A percentile compares a stretch with the other conserved stretches of the same genome.
Conservation (phyloP, 441 rosid species). For the Gossypium trilobum region DNA sequence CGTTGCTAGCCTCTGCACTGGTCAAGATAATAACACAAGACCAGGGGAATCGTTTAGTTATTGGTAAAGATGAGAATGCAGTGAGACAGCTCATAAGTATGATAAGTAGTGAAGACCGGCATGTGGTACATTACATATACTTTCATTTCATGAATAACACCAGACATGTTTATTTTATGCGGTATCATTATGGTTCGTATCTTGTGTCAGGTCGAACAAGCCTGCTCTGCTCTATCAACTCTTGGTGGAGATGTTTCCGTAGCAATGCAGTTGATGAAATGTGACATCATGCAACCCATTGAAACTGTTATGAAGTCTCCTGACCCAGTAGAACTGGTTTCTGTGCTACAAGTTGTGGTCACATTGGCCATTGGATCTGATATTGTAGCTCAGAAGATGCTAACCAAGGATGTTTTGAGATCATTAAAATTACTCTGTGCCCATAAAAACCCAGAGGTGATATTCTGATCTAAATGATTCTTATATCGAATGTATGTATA, state of each 20-base stretch:
- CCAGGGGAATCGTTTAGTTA: slow-evolving; percentile 70
- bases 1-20: slow-evolving; percentile 88
- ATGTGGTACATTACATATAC: slow-evolving; percentile 57
- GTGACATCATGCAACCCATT: slow-evolving; percentile 91
- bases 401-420: slow-evolving; percentile 69
- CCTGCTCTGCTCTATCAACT: slow-evolving; percentile 84
- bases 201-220: slow-evolving; percentile 79
- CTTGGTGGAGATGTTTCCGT: slow-evolving; percentile 86
- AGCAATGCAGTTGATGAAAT: slow-evolving; percentile 88
- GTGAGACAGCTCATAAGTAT: slow-evolving; percentile 94
- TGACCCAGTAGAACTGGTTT: slow-evolving; percentile 63
- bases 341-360: slow-evolving; percentile 81
- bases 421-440: slow-evolving; percentile 73
- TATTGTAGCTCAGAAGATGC: slow-evolving; percentile 77
- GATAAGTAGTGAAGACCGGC: slow-evolving; percentile 88
- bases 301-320: slow-evolving; percentile 69
- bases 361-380: slow-evolving; percentile 84
- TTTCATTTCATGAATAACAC: slow-evolving; percentile 11
- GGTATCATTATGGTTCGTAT: slow-evolving; percentile 20
- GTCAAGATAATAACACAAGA: slow-evolving; percentile 95
- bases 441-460: slow-evolving; percentile 72
- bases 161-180: slow-evolving; percentile 7
- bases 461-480: slow-evolving; percentile 20
- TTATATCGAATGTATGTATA: slow-evolving; percentile 11
- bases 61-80: slow-evolving; percentile 98